Evolutionary conservation across 495 filamentous ascomycete genomes (phyloP).

Genomic region (Penicillium longicatenatum): DNA sequence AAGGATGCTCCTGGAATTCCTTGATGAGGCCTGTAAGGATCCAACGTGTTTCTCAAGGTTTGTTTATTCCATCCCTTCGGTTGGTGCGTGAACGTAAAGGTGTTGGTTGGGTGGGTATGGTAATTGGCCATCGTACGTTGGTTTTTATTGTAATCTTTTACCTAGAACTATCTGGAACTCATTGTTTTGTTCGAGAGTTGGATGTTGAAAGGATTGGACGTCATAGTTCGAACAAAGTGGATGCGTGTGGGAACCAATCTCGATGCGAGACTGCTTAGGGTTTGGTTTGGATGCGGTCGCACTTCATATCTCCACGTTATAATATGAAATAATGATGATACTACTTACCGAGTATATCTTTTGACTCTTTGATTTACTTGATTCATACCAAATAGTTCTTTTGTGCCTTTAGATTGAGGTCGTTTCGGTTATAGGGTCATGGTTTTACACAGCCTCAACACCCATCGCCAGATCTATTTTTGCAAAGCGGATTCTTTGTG

Average conservation of each 20-base stretch:
- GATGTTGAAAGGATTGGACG: constrained; percentile 13
- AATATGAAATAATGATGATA: not conserved
- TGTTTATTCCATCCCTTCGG: constrained; percentile 27
- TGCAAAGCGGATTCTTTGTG: constrained; percentile 9
- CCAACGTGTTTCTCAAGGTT: constrained; percentile 9
- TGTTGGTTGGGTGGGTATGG: constrained; percentile 7
- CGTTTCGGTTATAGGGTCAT: not conserved
- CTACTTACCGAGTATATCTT: not conserved
- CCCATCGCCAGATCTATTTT: constrained; percentile 9
- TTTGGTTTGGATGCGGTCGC: constrained; percentile 8
- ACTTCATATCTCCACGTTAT: constrained; percentile 5
- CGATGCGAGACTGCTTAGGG: constrained; percentile 8
- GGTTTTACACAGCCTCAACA: not conserved
- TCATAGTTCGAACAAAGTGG: constrained; percentile 10
- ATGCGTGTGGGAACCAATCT: constrained; percentile 8
- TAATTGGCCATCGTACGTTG: constrained; percentile 8
- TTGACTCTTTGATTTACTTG: not conserved
- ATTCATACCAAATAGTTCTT: not conserved
- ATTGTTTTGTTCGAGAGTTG: constrained; percentile 1
- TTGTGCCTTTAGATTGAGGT: not conserved
- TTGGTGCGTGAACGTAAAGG: constrained; percentile 32
- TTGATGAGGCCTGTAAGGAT: constrained; percentile 26
- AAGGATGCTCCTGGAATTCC: constrained; percentile 20
- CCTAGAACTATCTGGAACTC: not conserved
- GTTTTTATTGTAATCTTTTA: not conserved